Evolutionary conservation across 1,284 basidiomycete genomes (phyloP), one percentile per base, ranked within the genome.

Genomic region (Sanguinoderma infundibulare): DNA sequence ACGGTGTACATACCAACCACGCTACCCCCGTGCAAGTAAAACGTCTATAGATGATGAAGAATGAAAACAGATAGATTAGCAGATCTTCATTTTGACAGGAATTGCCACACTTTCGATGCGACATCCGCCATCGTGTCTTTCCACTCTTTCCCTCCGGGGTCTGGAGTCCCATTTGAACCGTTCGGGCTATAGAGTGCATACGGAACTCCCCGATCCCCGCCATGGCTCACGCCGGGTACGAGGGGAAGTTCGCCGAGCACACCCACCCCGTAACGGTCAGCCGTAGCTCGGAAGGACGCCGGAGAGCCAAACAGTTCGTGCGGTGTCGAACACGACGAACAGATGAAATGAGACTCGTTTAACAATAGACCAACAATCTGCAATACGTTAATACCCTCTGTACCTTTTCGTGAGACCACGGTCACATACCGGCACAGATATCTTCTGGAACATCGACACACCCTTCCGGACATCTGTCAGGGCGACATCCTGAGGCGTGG

Each of bases 401-500:
- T n/a, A 10, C 17, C 12, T 5, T 30, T 14, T n/a, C 22, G 36
- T 7, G 0, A 2, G 3, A 7, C 12, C 24, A 14, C 51, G 24
- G 24, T 17, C 22, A 75, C 86, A 50, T 69, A 96, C 95, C 0
- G 96, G 96, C 1, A 98, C 90, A 22, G 85, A 83, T 22, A 98
- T 85, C 76, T 98, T 98, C 57, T 87, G 84, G 72, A 98, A 93
- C 94, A 98, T 98, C 14, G 90, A 83, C 14, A 98, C 91, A 0
- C 98, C 96, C 70, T 98, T 97, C 54, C 93, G 84, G 1, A 96
- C 95, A 72, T 99, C 97, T 8, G 93, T 83, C 6, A 99, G 83
- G 1, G 97, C 94, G 14, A 99, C 93, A 69, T 98, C 92, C 74
- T 99, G 98, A 0, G 97, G 97, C 4, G 98, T 99, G 2, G 95